Evolutionary conservation across 129 eudicot species (phyloP).

Genomic region (Silybum marianum): DNA sequence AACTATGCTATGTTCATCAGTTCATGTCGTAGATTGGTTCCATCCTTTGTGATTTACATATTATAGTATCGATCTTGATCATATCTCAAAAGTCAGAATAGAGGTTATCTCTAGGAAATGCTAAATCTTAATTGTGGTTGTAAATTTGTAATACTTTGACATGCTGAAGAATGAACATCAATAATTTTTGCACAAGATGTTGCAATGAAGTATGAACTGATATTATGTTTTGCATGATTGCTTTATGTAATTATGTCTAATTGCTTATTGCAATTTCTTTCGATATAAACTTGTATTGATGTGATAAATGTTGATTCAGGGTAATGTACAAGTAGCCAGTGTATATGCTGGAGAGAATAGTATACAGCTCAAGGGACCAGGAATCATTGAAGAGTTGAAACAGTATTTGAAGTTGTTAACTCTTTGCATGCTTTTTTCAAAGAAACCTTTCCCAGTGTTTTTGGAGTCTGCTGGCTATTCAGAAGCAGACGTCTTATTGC

Average conservation of each 20-base stretch:
- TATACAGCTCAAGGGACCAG: conserved; percentile 69
- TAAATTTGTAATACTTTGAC: conserved; percentile 8
- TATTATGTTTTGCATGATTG: conserved; percentile 3
- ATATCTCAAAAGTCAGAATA: conserved; percentile 5
- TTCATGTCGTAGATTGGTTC: conserved; percentile 9
- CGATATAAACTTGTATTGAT: conserved; percentile 18
- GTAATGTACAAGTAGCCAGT: conserved; percentile 79
- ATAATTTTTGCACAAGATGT: not conserved
- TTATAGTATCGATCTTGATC: conserved; percentile 5
- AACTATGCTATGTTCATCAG: not conserved
- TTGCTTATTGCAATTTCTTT: not conserved
- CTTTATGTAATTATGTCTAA: not conserved
- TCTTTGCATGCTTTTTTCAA: conserved; percentile 83
- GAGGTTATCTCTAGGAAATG: not conserved
- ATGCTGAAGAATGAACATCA: conserved; percentile 9
- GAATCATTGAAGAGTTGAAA: conserved; percentile 65
- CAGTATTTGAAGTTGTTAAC: conserved; percentile 74
- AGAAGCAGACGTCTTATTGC: conserved; percentile 80
- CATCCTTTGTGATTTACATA: not conserved
- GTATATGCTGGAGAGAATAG: conserved; percentile 89
- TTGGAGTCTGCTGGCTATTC: conserved; percentile 91
- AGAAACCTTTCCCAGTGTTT: conserved; percentile 95
- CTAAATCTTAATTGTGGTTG: not conserved
- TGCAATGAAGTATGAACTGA: not conserved
- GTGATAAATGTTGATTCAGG: conserved; percentile 52